These are phyloP conservation scores for Penicillium sp. DNA, from an alignment of 2,329 filamentous ascomycete genomes.

Conservation along the genomic window DNA sequence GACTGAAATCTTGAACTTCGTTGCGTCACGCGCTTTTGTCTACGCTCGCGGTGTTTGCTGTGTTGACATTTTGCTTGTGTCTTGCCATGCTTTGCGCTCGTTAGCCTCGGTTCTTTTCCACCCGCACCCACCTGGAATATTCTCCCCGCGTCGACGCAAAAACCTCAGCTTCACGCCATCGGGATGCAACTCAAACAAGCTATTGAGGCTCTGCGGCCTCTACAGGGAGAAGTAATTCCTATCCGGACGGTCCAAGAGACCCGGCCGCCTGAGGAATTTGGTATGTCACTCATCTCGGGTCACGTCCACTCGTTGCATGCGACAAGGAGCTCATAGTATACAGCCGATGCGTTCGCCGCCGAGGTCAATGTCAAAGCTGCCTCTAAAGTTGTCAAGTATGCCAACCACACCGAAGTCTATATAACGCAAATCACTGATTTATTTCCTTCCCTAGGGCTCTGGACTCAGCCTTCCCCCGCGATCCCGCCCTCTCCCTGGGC, in stretches of 20 bases:
- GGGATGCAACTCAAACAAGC: constrained; percentile 24
- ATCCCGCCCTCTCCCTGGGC: constrained; percentile 31
- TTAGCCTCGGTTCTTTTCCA: background rate
- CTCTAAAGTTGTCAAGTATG: constrained; percentile 45
- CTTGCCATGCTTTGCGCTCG: background rate
- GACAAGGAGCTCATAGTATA: constrained; percentile 12
- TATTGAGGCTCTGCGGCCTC: constrained; percentile 29
- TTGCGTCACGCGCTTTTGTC: background rate
- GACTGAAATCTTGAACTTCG: constrained; percentile 12
- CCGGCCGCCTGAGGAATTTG: constrained; percentile 40
- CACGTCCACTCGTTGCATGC: background rate
- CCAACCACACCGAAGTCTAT: background rate
- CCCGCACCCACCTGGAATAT: background rate
- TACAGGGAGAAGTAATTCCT: constrained; percentile 37
- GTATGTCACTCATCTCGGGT: constrained; percentile 25
- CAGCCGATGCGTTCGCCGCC: constrained; percentile 44
- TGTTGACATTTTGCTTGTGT: background rate
- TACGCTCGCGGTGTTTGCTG: background rate
- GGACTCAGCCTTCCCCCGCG: constrained; percentile 37
- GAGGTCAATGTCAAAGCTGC: constrained; percentile 47
- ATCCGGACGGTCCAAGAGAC: constrained; percentile 47
- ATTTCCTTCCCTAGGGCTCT: constrained; percentile 32
- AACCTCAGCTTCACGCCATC: background rate
- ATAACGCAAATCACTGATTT: background rate
- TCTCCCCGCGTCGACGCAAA: background rate